Evolutionary conservation across 1,284 basidiomycete species (phyloP).

Genomic region (Sporisorium scitamineum): DNA sequence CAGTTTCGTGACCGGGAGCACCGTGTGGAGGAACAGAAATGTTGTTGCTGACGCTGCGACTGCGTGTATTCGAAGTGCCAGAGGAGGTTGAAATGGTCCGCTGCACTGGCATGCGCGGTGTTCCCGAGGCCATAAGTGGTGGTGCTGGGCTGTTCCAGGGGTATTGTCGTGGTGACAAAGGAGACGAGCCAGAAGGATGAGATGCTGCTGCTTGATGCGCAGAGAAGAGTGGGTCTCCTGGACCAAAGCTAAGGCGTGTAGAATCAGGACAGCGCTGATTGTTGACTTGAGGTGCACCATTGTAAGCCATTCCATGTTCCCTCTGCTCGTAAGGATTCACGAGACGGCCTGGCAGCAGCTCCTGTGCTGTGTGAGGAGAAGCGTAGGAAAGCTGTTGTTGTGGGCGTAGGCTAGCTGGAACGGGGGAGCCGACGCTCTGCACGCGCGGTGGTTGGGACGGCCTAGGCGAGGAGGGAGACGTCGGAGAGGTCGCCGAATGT

Average conservation of each 20-base stretch:
- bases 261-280: background rate
- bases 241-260: slow-evolving; percentile 21
- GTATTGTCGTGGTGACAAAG: background rate
- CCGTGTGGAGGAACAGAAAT: slow-evolving; percentile 5
- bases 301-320: background rate
- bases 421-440: background rate
- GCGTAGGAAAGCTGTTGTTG: background rate
- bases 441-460: background rate
- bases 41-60: background rate
- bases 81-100: background rate
- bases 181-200: background rate
- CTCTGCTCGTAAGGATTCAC: slow-evolving; percentile 35
- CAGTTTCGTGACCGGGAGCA: slow-evolving; percentile 26
- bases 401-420: background rate
- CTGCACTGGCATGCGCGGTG: background rate
- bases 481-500: background rate
- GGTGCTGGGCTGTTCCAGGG: background rate
- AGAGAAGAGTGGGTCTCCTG: slow-evolving; percentile 34
- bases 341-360: slow-evolving; percentile 8
- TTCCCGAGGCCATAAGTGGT: background rate
- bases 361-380: background rate
- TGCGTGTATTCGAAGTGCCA: too few relatives aligned
- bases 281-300: background rate
- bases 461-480: background rate
- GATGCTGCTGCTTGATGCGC: background rate